These are phyloP conservation scores for Solanum corneliomulleri DNA, from an alignment of 257 asterid species.

Conservation along the genomic window DNA sequence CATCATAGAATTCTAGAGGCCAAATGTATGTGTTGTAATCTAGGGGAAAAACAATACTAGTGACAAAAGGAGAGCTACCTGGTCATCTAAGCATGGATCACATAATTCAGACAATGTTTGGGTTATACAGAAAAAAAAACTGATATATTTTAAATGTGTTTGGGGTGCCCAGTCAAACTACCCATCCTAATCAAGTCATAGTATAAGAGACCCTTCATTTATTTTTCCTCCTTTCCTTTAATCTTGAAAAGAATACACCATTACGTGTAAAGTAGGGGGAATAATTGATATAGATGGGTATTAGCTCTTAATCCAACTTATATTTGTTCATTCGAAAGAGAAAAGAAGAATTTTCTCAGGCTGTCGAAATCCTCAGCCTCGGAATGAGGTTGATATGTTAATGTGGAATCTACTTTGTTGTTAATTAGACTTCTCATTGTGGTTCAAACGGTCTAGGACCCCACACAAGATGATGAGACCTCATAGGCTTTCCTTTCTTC, in stretches of 20 bases:
- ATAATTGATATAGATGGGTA: background rate
- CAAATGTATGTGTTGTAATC: background rate
- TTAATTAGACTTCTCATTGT: background rate
- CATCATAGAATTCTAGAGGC: background rate
- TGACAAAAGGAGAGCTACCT: background rate
- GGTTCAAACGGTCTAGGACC: background rate
- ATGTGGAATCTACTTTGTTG: background rate
- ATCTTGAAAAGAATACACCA: background rate
- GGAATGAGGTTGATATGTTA: background rate
- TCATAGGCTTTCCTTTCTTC: background rate
- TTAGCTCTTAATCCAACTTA: background rate
- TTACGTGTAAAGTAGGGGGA: background rate
- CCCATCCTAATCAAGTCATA: background rate
- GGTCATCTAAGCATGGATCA: background rate
- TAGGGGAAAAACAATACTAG: background rate
- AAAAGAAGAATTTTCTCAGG: background rate
- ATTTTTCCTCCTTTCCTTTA: background rate
- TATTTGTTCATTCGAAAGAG: background rate
- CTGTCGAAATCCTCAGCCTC: background rate
- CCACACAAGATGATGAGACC: background rate
- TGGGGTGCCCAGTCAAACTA: background rate
- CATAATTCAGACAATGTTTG: background rate
- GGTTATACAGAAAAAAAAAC: background rate
- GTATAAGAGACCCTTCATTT: background rate
- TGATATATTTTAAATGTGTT: background rate